These are phyloP conservation scores for Heliosperma pusillum DNA, from an alignment of 148 eudicot species.

Conservation along the genomic window DNA sequence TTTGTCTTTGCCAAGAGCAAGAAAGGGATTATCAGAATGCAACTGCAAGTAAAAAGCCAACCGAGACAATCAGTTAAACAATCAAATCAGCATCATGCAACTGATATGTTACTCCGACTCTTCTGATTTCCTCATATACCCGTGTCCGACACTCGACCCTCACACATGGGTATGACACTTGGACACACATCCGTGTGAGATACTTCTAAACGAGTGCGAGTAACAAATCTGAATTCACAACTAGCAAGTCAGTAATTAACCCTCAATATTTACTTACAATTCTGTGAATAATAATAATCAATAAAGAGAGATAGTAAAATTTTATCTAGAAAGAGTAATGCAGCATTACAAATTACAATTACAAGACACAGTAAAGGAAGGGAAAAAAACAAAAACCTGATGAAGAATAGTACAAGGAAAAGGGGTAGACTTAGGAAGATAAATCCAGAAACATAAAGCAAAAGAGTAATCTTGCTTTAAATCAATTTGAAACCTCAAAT, in stretches of 20 bases:
- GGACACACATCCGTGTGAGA: too few species aligned
- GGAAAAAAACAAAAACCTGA: background rate
- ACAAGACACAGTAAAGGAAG: too few species aligned
- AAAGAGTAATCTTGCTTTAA: background rate
- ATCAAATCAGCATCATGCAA: background rate
- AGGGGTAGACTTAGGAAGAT: background rate
- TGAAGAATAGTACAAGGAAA: conserved; percentile 14
- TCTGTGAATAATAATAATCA: too few species aligned
- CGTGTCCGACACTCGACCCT: too few species aligned
- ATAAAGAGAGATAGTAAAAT: too few species aligned
- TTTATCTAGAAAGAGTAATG: too few species aligned
- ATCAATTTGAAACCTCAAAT: background rate
- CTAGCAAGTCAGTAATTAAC: background rate
- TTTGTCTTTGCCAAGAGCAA: conserved; percentile 54
- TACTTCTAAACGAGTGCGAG: too few species aligned
- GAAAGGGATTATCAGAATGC: conserved; percentile 47
- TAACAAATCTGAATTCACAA: too few species aligned
- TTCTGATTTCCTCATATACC: too few species aligned
- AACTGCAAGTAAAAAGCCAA: conserved; percentile 34
- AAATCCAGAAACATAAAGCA: conserved; percentile 14
- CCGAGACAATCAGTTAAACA: conserved; percentile 4
- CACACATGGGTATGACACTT: too few species aligned
- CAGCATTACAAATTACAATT: too few species aligned
- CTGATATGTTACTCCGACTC: background rate
- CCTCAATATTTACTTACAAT: background rate